A percentile compares a stretch with the other conserved stretches of the same genome.
phyloP scores from a whole-genome alignment of 495 filamentous ascomycete species.

The Pseudomonodictys pantanalensis region DNA sequence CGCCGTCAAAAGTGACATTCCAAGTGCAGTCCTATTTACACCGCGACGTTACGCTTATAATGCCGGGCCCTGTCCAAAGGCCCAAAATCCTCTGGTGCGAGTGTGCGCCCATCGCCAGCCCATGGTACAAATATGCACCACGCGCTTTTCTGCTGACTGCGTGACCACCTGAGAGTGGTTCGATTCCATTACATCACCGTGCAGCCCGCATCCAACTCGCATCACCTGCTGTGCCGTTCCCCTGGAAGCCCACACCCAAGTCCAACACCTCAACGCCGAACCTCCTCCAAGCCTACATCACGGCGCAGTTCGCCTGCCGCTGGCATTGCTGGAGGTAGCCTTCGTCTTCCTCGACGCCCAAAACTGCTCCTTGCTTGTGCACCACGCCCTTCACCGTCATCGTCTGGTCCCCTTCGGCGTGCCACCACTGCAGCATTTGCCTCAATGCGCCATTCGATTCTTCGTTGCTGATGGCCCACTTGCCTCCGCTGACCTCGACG shows the following conservation, averaged over 20 bases:
- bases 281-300: slow-evolving; percentile 43
- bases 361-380: slow-evolving; percentile 51
- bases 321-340: slow-evolving; percentile 56
- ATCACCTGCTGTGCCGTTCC: no score
- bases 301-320: slow-evolving; percentile 41
- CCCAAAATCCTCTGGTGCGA: no score
- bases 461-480: slow-evolving; percentile 77
- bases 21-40: no score
- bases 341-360: slow-evolving; percentile 56
- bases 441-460: slow-evolving; percentile 60
- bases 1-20: no score
- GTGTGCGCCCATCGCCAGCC: no score
- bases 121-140: no score
- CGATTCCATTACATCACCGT: background rate
- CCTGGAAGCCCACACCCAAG: no score
- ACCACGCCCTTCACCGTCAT: slow-evolving; percentile 75
- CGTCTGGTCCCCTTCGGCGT: slow-evolving; percentile 76
- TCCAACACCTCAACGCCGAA: background rate
- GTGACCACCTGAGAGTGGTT: background rate
- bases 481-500: slow-evolving; percentile 77
- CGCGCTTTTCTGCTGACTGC: background rate
- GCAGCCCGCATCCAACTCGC: background rate
- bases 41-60: no score
- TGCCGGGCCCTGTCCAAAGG: no score
- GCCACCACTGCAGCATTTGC: slow-evolving; percentile 86